These are phyloP conservation scores for Middelhovenomyces tepae DNA, from an alignment of 805 yeast species.

Conservation along the genomic window DNA sequence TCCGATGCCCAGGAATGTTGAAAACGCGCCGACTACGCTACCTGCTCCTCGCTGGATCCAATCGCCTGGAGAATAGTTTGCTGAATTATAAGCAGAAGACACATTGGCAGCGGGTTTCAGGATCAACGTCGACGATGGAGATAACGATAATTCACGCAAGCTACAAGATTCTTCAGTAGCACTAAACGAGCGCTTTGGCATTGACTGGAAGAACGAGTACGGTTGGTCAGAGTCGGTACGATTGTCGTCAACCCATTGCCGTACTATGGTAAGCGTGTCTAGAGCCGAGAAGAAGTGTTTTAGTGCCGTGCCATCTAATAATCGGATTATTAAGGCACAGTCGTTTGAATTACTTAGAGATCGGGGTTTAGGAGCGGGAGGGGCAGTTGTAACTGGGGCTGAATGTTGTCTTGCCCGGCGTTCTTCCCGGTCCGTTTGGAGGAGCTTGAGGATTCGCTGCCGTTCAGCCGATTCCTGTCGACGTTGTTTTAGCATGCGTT, in stretches of 20 bases:
- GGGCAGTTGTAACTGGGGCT: conserved; percentile 7
- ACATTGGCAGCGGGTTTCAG: conserved; percentile 48
- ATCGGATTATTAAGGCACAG: conserved; percentile 47
- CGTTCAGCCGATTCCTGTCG: conserved; percentile 36
- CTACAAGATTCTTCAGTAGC: conserved; percentile 51
- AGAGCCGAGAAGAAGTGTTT: conserved; percentile 40
- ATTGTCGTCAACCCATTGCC: conserved; percentile 49
- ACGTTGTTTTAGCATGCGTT: conserved; percentile 7
- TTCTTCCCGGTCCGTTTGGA: conserved; percentile 47
- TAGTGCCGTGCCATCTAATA: conserved; percentile 57
- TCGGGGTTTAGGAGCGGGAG: conserved; percentile 7
- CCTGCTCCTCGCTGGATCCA: conserved; percentile 13
- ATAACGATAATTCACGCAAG: conserved; percentile 46
- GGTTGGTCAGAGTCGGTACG: conserved; percentile 43
- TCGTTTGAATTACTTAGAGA: conserved; percentile 15
- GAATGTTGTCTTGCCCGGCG: conserved; percentile 23
- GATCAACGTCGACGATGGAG: conserved; percentile 66
- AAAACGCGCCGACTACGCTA: conserved; percentile 18
- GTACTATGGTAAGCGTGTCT: conserved; percentile 46
- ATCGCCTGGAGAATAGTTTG: conserved; percentile 11
- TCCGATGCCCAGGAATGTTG: conserved; percentile 22
- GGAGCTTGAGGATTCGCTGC: conserved; percentile 43
- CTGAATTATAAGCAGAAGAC: conserved; percentile 23
- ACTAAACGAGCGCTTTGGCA: conserved; percentile 57
- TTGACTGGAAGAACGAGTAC: conserved; percentile 41